These are phyloP conservation scores for Lanzia echinophila DNA, from an alignment of 2,329 filamentous ascomycete genomes.

Conservation along the genomic window DNA sequence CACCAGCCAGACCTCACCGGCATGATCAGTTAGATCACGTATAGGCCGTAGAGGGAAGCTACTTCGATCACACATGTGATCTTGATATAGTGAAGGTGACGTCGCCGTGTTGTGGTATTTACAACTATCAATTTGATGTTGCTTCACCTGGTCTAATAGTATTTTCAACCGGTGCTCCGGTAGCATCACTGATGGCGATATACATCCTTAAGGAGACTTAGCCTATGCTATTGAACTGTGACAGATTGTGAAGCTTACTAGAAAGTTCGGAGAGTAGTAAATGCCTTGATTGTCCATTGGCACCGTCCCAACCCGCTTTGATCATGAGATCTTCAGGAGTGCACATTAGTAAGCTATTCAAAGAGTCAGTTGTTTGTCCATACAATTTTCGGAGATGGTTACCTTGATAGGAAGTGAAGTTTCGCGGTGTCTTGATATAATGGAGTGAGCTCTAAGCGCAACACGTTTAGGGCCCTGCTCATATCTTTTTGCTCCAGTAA, in stretches of 20 bases:
- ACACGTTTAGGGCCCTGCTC: constrained; percentile 67
- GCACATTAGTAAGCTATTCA: constrained; percentile 76
- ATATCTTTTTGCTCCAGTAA: constrained; percentile 72
- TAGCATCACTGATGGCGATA: constrained; percentile 95
- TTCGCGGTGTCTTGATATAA: constrained; percentile 71
- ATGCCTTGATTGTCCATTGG: constrained; percentile 66
- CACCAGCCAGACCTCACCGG: constrained; percentile 85
- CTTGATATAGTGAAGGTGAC: constrained; percentile 79
- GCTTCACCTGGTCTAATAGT: constrained; percentile 76
- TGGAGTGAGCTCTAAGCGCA: constrained; percentile 82
- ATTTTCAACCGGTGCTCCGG: constrained; percentile 82
- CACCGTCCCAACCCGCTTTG: constrained; percentile 81
- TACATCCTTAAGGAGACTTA: constrained; percentile 55
- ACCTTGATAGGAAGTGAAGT: constrained; percentile 76
- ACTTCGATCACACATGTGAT: constrained; percentile 74
- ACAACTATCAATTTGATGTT: constrained; percentile 74
- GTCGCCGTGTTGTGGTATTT: constrained; percentile 78
- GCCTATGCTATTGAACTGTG: background rate
- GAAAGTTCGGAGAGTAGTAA: constrained; percentile 74
- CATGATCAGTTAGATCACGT: constrained; percentile 64
- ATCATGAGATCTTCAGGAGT: constrained; percentile 67
- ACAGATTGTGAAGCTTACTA: constrained; percentile 46
- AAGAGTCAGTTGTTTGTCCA: constrained; percentile 7
- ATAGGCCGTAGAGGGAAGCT: constrained; percentile 71
- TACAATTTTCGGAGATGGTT: constrained; percentile 17